Percentiles rank a stretch among this genome's conserved stretches.
Evolutionary conservation across 2,329 filamentous ascomycete genomes (phyloP).

Genomic region (Neoarthrinium moseri): DNA sequence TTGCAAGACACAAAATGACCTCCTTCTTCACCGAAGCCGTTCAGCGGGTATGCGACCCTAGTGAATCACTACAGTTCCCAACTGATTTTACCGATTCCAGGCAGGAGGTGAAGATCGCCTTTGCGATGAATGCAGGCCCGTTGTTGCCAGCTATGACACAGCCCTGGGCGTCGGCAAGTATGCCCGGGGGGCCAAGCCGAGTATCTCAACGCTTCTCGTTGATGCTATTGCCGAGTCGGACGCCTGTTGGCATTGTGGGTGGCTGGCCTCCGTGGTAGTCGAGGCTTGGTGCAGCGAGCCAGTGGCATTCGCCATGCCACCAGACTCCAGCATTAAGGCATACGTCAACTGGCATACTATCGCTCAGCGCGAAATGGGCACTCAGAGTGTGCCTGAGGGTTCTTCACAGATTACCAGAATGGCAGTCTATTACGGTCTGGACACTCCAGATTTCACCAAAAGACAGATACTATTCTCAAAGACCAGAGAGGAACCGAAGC

Average conservation of each 20-base stretch:
- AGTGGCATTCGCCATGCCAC: background rate
- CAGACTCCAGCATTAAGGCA: background rate
- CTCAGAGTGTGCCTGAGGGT: background rate
- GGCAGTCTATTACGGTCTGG: background rate
- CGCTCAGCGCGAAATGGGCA: background rate
- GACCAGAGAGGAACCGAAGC: background rate
- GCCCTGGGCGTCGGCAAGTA: background rate
- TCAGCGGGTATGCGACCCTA: too few species aligned
- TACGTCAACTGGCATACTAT: background rate
- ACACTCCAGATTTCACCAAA: background rate
- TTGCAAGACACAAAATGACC: too few species aligned
- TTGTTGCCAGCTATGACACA: background rate
- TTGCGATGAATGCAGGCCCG: background rate
- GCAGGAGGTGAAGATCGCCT: background rate
- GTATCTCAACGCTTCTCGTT: background rate
- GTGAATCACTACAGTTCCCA: too few species aligned
- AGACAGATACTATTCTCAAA: background rate
- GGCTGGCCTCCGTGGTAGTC: background rate
- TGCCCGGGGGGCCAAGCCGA: background rate
- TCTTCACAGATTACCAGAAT: background rate
- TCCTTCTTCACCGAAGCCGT: too few species aligned
- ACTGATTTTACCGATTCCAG: too few species aligned
- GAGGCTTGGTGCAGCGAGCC: background rate
- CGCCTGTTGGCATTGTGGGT: slow-evolving; percentile 1
- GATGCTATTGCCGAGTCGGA: background rate